phyloP scores from a whole-genome alignment of 1,284 basidiomycete species.

The Tetrapyrgos nigripes region DNA sequence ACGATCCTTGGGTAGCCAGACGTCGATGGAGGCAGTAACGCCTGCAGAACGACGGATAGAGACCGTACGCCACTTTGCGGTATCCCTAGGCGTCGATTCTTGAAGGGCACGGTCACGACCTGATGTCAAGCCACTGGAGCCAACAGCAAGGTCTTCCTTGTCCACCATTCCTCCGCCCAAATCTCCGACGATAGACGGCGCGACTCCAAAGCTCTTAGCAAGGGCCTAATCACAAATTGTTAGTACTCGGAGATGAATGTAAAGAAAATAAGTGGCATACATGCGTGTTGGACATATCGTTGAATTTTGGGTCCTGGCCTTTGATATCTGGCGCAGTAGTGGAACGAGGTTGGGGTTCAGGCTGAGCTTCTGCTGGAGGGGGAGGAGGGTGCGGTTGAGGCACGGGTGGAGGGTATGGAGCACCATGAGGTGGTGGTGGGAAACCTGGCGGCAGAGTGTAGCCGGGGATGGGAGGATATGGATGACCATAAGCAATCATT shows the following conservation, averaged over 20 bases:
- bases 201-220: slow-evolving; percentile 80
- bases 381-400: slow-evolving; percentile 34
- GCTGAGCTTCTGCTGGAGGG: slow-evolving; percentile 16
- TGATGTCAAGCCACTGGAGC: slow-evolving; percentile 69
- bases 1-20: slow-evolving; percentile 80
- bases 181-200: slow-evolving; percentile 69
- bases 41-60: slow-evolving; percentile 53
- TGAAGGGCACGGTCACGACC: slow-evolving; percentile 68
- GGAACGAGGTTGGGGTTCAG: slow-evolving; percentile 36
- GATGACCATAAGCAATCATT: slow-evolving; percentile 39
- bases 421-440: slow-evolving; percentile 49
- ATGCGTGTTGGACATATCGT: slow-evolving; percentile 76
- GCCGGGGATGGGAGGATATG: slow-evolving; percentile 39
- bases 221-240: slow-evolving; percentile 54
- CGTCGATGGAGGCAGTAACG: slow-evolving; percentile 44
- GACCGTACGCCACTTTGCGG: slow-evolving; percentile 63
- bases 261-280: slow-evolving; percentile 36
- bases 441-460: slow-evolving; percentile 43
- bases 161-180: slow-evolving; percentile 45
- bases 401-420: slow-evolving; percentile 48
- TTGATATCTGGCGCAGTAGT: slow-evolving; percentile 53
- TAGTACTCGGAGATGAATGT: slow-evolving; percentile 13
- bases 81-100: slow-evolving; percentile 65
- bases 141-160: slow-evolving; percentile 77
- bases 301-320: slow-evolving; percentile 76